phyloP scores from a whole-genome alignment of 164 flowering plant species.

The Dillenia turbinata region DNA sequence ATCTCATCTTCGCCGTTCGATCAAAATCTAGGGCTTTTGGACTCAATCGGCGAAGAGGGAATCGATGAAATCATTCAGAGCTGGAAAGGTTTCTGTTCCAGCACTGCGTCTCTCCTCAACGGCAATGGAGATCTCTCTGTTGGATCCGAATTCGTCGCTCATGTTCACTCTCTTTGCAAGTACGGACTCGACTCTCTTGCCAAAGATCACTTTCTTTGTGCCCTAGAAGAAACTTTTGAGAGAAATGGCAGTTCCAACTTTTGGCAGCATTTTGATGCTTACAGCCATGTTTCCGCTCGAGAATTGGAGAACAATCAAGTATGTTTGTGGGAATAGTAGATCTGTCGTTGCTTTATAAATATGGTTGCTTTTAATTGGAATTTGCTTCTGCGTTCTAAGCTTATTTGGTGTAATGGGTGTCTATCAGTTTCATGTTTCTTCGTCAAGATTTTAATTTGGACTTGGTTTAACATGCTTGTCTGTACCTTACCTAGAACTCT shows the following conservation, averaged over 20 bases:
- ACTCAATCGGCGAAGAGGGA: conserved; percentile 36
- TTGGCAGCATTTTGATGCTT: conserved; percentile 73
- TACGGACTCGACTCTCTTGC: conserved; percentile 60
- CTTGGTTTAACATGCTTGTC: too few species aligned
- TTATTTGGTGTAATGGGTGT: too few species aligned
- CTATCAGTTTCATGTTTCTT: too few species aligned
- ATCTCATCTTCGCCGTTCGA: not conserved
- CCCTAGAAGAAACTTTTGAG: conserved; percentile 66
- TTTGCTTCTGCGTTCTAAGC: too few species aligned
- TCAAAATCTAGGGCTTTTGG: conserved; percentile 44
- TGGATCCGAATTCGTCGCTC: conserved; percentile 40
- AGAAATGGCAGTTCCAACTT: conserved; percentile 56
- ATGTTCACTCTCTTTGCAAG: conserved; percentile 48
- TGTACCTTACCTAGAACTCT: too few species aligned
- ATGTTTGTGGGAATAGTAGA: conserved; percentile 6
- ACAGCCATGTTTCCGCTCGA: conserved; percentile 18
- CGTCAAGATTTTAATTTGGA: too few species aligned
- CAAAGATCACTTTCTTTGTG: conserved; percentile 59
- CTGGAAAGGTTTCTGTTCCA: conserved; percentile 60
- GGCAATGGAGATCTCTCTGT: conserved; percentile 38
- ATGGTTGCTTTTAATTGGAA: not conserved
- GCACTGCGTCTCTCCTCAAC: conserved; percentile 39
- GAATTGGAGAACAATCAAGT: conserved; percentile 20
- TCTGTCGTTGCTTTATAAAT: not conserved
- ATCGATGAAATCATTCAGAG: conserved; percentile 50